phyloP scores from a whole-genome alignment of 1,284 basidiomycete genomes.

The Fistulina hepatica region DNA sequence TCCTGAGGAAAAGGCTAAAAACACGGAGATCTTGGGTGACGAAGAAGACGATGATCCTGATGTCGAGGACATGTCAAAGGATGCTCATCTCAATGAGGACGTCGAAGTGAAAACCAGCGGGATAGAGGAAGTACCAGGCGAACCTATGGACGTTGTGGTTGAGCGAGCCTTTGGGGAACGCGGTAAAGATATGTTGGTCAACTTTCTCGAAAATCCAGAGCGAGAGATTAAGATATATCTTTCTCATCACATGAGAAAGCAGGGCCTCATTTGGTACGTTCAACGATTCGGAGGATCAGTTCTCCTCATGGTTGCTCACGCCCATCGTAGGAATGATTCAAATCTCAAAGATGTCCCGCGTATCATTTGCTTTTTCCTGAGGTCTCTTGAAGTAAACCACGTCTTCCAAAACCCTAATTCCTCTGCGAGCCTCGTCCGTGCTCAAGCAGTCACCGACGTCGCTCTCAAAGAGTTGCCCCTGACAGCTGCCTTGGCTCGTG shows the following conservation, averaged over 20 bases:
- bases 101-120: conserved; percentile 19
- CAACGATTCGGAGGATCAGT: conserved; percentile 2
- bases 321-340: conserved; percentile 28
- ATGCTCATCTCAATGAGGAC: too few relatives aligned
- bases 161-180: neutral
- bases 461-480: conserved; percentile 49
- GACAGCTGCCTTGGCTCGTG: conserved; percentile 39
- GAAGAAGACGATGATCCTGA: neutral
- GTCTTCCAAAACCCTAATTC: conserved; percentile 33
- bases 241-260: conserved; percentile 50
- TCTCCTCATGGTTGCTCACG: neutral
- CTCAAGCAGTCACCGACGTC: conserved; percentile 34
- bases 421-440: conserved; percentile 35
- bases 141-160: neutral
- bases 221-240: conserved; percentile 44
- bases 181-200: conserved; percentile 21
- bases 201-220: conserved; percentile 51
- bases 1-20: too few relatives aligned
- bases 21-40: neutral
- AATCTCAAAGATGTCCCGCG: conserved; percentile 39
- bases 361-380: conserved; percentile 49
- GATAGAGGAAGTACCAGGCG: conserved; percentile 4
- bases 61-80: too few relatives aligned
- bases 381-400: conserved; percentile 47
- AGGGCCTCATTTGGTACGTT: conserved; percentile 51